Percentiles rank a stretch among this genome's conserved stretches.
Conservation (phyloP, 163 green algal species). For the Scenedesmus sp. region DNA sequence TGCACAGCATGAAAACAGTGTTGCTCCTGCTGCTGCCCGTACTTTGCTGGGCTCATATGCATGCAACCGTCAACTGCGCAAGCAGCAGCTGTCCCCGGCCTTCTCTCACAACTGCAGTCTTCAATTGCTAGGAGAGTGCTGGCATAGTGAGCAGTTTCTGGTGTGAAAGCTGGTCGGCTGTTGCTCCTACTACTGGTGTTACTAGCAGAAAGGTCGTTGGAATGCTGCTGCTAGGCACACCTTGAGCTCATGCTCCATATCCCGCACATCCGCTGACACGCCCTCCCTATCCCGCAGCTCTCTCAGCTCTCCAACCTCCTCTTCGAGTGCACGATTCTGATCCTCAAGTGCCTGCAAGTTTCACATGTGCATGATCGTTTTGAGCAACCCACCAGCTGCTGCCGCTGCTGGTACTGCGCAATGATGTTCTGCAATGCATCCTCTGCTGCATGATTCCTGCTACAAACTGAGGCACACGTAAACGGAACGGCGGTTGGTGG, state of each 20-base stretch:
- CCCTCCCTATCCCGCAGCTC: constrained; percentile 63
- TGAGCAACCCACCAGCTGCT: background rate
- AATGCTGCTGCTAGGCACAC: constrained; percentile 28
- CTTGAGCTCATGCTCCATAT: constrained; percentile 56
- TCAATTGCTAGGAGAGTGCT: too few species aligned
- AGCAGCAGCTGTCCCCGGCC: too few species aligned
- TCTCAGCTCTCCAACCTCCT: constrained; percentile 54
- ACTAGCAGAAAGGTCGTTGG: background rate
- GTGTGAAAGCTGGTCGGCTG: background rate
- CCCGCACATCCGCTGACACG: constrained; percentile 46
- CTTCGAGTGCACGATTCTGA: constrained; percentile 56
- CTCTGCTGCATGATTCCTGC: background rate
- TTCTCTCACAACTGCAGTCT: too few species aligned
- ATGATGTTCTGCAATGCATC: background rate
- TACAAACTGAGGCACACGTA: too few species aligned
- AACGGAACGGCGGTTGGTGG: too few species aligned
- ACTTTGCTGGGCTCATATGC: too few species aligned
- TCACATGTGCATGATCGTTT: background rate
- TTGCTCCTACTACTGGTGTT: background rate
- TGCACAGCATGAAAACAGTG: background rate
- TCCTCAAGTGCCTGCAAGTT: constrained; percentile 57
- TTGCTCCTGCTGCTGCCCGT: background rate
- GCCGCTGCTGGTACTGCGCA: background rate
- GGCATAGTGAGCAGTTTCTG: background rate
- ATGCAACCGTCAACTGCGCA: too few species aligned